phyloP scores from a whole-genome alignment of 2,329 filamentous ascomycete genomes.

The Fusarium redolens region DNA sequence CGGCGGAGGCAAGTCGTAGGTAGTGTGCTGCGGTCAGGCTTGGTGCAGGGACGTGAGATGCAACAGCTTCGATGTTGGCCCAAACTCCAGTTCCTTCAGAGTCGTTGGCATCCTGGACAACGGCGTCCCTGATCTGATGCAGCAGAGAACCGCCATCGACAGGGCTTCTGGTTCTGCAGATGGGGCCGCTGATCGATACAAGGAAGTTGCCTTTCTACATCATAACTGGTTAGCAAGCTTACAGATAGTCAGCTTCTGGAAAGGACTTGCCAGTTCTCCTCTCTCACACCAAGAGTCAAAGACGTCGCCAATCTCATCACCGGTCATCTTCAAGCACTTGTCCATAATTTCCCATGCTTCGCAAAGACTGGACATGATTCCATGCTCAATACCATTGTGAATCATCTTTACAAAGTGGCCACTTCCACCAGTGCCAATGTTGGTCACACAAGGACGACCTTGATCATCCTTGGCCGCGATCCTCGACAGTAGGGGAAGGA shows the following conservation, averaged over 20 bases:
- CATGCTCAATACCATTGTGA: slow-evolving; percentile 80
- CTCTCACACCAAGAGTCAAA: slow-evolving; percentile 70
- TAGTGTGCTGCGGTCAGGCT: slow-evolving; percentile 73
- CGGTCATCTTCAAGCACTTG: slow-evolving; percentile 65
- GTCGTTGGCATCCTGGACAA: slow-evolving; percentile 75
- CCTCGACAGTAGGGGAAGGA: slow-evolving; percentile 70
- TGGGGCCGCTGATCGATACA: slow-evolving; percentile 70
- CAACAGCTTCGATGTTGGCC: slow-evolving; percentile 71
- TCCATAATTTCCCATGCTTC: slow-evolving; percentile 75
- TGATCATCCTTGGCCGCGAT: slow-evolving; percentile 70
- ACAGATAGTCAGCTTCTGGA: rapidly evolving
- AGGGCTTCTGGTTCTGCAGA: slow-evolving; percentile 62
- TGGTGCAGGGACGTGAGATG: slow-evolving; percentile 71
- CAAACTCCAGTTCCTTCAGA: slow-evolving; percentile 76
- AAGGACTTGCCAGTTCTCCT: slow-evolving; percentile 59
- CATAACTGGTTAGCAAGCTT: not conserved
- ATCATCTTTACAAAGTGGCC: slow-evolving; percentile 83
- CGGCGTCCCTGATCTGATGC: slow-evolving; percentile 73
- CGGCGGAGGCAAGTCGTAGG: slow-evolving; percentile 71
- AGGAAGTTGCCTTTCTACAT: slow-evolving; percentile 65
- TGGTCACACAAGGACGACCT: slow-evolving; percentile 69
- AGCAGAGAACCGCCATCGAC: slow-evolving; percentile 63
- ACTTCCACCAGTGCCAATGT: slow-evolving; percentile 70
- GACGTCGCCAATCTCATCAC: slow-evolving; percentile 69
- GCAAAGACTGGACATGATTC: slow-evolving; percentile 72